Evolutionary conservation across 2,329 filamentous ascomycete genomes (phyloP).

Genomic region (Chaetomium olivaceum): DNA sequence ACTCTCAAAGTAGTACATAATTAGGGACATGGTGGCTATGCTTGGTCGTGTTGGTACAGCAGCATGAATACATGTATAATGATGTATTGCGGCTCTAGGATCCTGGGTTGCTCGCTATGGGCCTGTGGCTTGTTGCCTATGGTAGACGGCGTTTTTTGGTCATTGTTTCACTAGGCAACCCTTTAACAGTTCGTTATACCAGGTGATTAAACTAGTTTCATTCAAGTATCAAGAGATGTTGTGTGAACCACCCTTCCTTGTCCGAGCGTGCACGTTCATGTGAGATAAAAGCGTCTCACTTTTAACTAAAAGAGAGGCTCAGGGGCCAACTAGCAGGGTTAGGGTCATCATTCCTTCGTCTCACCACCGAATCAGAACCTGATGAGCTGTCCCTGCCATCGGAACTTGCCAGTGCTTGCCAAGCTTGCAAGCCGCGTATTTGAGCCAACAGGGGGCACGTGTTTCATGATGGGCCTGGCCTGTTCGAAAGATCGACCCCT

Average conservation of each 20-base stretch:
- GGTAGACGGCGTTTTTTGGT: no score
- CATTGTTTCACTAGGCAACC: no score
- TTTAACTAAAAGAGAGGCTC: not conserved
- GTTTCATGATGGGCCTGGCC: conserved; percentile 20
- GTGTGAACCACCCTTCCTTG: not conserved
- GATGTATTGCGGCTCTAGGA: no score
- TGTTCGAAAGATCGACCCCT: conserved; percentile 16
- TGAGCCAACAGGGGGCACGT: conserved; percentile 17
- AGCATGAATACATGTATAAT: no score
- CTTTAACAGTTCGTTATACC: no score
- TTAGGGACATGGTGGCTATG: no score
- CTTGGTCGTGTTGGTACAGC: no score
- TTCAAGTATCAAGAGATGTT: no score
- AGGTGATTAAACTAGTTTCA: no score
- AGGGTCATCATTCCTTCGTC: not conserved
- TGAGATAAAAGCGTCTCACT: not conserved
- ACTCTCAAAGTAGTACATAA: no score
- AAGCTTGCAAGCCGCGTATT: conserved; percentile 1
- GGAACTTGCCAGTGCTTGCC: not conserved
- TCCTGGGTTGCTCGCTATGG: no score
- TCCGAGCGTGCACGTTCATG: not conserved
- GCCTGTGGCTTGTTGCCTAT: no score
- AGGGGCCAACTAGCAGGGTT: not conserved
- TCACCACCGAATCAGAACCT: not conserved
- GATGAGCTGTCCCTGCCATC: not conserved